A percentile compares a stretch with the other conserved stretches of the same genome.
Conservation (phyloP, 164 flowering plant species). For the Kalanchoe fedtschenkoi region DNA sequence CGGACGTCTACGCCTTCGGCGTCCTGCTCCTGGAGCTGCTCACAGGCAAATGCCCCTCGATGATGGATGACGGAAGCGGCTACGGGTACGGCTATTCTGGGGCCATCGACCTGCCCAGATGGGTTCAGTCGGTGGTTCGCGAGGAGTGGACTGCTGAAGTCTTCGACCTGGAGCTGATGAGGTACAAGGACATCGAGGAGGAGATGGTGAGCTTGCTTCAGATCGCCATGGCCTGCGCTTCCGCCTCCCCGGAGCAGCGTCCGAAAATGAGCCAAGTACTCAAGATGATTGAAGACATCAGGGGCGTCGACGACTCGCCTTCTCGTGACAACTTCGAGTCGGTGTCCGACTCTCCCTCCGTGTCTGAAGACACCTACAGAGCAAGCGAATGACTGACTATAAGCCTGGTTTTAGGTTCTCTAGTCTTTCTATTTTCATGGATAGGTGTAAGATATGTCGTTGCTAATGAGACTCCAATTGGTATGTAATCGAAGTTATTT, state of each 20-base stretch:
- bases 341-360: slow-evolving; percentile 57
- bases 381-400: slow-evolving; percentile 34
- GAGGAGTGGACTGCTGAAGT: slow-evolving; percentile 99
- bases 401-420: not conserved
- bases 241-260: slow-evolving; percentile 56
- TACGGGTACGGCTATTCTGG: slow-evolving; percentile 30
- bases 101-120: slow-evolving; percentile 54
- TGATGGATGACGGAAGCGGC: slow-evolving; percentile 23
- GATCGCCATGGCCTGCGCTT: slow-evolving; percentile 62
- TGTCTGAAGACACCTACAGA: slow-evolving; percentile 50
- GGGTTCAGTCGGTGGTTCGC: slow-evolving; percentile 91
- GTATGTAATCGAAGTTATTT: too few species aligned
- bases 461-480: too few species aligned
- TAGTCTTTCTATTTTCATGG: not conserved
- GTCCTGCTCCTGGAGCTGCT: slow-evolving; percentile 67
- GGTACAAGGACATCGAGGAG: slow-evolving; percentile 79
- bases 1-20: slow-evolving; percentile 75
- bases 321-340: slow-evolving; percentile 44
- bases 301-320: slow-evolving; percentile 59
- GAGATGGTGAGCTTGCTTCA: slow-evolving; percentile 88
- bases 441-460: not conserved
- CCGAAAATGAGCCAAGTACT: slow-evolving; percentile 53
- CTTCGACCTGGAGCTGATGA: slow-evolving; percentile 85
- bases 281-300: slow-evolving; percentile 70
- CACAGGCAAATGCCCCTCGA: slow-evolving; percentile 47